A percentile compares a stretch with the other conserved stretches of the same genome.
phyloP scores from a whole-genome alignment of 805 yeast genomes.

The Babjeviella inositovora region DNA sequence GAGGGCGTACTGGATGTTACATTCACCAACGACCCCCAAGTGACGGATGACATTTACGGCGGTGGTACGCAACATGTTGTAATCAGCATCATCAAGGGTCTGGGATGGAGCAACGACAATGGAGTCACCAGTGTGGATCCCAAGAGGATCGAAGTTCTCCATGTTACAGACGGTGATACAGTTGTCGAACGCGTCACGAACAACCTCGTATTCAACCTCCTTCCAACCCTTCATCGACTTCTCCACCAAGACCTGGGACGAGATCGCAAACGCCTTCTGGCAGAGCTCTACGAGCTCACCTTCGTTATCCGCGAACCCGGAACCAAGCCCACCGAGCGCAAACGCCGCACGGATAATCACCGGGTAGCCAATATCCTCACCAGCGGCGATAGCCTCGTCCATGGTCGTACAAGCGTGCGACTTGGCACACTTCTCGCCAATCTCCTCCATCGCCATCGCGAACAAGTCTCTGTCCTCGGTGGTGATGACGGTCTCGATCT shows the following conservation, averaged over 20 bases:
- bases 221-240: conserved; percentile 99
- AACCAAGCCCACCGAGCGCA: conserved; percentile 95
- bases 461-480: conserved; percentile 97
- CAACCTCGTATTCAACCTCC: conserved; percentile 97
- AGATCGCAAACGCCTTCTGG: conserved; percentile 82
- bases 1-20: conserved; percentile 94
- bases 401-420: conserved; percentile 74
- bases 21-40: conserved; percentile 97
- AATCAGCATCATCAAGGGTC: conserved; percentile 91
- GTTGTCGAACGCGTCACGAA: conserved; percentile 92
- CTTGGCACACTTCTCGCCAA: conserved; percentile 88
- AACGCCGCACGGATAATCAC: conserved; percentile 95
- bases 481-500: conserved; percentile 87
- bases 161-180: conserved; percentile 98
- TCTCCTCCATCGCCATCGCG: conserved; percentile 88
- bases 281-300: conserved; percentile 71
- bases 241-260: conserved; percentile 94
- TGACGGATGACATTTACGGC: conserved; percentile 96
- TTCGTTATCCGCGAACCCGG: conserved; percentile 91
- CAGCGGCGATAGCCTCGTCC: conserved; percentile 76
- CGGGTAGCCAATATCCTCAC: conserved; percentile 79
- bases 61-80: conserved; percentile 94
- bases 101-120: conserved; percentile 98
- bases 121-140: conserved; percentile 98
- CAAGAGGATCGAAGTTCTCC: conserved; percentile 98